A percentile compares a stretch with the other conserved stretches of the same genome.
These are phyloP conservation scores for Cucumis hystrix DNA, from an alignment of 306 rosid species.

Conservation along the genomic window DNA sequence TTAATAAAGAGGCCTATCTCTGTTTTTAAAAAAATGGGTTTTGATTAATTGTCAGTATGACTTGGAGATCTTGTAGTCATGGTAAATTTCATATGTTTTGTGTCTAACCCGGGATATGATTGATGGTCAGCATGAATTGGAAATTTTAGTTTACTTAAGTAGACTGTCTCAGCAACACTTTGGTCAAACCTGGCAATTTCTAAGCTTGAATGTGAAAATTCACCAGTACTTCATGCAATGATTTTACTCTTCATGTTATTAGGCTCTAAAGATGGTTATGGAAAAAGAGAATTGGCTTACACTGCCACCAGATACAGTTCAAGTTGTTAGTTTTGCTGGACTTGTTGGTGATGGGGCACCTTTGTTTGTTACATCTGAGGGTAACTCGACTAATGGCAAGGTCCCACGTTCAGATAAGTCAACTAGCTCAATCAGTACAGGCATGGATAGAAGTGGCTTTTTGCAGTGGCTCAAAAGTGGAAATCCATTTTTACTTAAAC, in stretches of 20 bases:
- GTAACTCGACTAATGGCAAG: conserved; percentile 28
- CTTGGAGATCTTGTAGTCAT: background rate
- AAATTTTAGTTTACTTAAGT: background rate
- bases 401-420: conserved; percentile 36
- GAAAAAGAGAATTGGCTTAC: conserved; percentile 77
- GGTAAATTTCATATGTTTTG: background rate
- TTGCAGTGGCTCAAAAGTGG: conserved; percentile 63
- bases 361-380: conserved; percentile 44
- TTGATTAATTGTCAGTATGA: background rate
- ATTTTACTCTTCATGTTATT: background rate
- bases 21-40: no score
- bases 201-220: background rate
- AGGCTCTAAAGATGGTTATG: conserved; percentile 97
- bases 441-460: conserved; percentile 52
- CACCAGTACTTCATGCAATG: background rate
- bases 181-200: background rate
- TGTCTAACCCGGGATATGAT: background rate
- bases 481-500: conserved; percentile 67
- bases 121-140: background rate
- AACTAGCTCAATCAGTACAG: conserved; percentile 25
- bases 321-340: conserved; percentile 87
- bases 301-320: conserved; percentile 72
- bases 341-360: conserved; percentile 97
- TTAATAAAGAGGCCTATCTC: no score
- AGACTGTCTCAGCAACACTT: background rate